These are phyloP conservation scores for Magnolia kwangsiensis DNA, from an alignment of 164 flowering plant genomes.

Conservation along the genomic window DNA sequence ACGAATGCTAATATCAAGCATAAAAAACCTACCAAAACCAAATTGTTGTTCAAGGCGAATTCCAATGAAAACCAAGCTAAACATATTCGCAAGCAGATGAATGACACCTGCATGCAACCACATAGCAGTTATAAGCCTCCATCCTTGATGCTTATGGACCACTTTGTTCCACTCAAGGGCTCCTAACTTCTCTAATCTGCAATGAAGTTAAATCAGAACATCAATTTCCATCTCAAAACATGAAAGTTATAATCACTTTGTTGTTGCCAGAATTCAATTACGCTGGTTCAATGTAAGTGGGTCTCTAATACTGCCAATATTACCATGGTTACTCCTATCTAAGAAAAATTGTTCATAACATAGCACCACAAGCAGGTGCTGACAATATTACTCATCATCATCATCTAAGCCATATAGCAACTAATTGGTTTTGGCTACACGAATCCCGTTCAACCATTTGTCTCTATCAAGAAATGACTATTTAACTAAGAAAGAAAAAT, in stretches of 20 bases:
- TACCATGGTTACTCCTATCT: not conserved
- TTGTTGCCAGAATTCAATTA: not conserved
- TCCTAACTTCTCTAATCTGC: constrained; percentile 71
- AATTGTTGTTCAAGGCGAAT: constrained; percentile 87
- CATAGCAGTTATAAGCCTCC: constrained; percentile 78
- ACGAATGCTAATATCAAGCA: not conserved
- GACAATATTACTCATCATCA: too few species aligned
- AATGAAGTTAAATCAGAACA: not conserved
- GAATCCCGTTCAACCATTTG: too few species aligned
- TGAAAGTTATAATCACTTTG: not conserved
- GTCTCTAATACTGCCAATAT: not conserved
- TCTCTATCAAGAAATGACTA: too few species aligned
- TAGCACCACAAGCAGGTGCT: not conserved
- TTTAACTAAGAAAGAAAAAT: too few species aligned
- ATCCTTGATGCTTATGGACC: constrained; percentile 61
- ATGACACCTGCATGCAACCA: constrained; percentile 89
- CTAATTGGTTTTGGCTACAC: too few species aligned
- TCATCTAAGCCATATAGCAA: too few species aligned
- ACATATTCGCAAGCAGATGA: constrained; percentile 77
- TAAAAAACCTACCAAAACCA: constrained; percentile 63
- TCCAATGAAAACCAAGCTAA: constrained; percentile 70
- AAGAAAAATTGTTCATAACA: not conserved
- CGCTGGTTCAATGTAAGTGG: not conserved
- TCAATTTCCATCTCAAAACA: not conserved
- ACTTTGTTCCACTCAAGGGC: constrained; percentile 58